Evolutionary conservation across 73 alveolate species (phyloP).

Genomic region (Tetrahymena elliotti): DNA sequence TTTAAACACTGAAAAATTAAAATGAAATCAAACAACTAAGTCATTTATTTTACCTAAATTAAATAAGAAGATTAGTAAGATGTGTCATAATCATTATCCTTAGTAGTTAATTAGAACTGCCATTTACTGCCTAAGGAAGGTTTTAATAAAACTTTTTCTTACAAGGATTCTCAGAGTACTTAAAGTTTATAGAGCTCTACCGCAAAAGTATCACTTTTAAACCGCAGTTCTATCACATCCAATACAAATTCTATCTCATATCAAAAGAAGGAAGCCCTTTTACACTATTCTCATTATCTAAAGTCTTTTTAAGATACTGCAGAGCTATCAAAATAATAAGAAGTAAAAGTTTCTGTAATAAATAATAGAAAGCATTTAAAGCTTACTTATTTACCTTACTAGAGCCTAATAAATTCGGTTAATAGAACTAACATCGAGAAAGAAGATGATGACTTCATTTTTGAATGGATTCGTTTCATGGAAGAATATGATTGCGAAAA

Average conservation of each 20-base stretch:
- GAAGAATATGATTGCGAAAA: neutral
- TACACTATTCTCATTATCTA: neutral
- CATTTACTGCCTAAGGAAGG: neutral
- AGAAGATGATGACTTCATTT: neutral
- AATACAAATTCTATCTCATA: neutral
- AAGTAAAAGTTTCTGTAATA: neutral
- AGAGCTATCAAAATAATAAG: neutral
- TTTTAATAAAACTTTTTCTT: neutral
- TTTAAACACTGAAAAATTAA: neutral
- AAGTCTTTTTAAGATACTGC: neutral
- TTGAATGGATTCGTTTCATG: neutral
- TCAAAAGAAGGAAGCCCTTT: neutral
- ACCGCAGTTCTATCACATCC: neutral
- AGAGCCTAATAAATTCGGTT: neutral
- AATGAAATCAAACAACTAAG: neutral
- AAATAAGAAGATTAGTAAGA: neutral
- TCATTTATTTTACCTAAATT: neutral
- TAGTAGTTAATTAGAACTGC: neutral
- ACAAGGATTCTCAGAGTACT: neutral
- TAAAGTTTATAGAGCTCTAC: neutral
- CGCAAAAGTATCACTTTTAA: neutral
- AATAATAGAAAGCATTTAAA: neutral
- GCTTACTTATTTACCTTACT: neutral
- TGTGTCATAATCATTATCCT: neutral
- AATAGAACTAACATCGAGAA: neutral